These are phyloP conservation scores for Lophiostoma macrostomum DNA, from an alignment of 495 filamentous ascomycete species.

Conservation along the genomic window DNA sequence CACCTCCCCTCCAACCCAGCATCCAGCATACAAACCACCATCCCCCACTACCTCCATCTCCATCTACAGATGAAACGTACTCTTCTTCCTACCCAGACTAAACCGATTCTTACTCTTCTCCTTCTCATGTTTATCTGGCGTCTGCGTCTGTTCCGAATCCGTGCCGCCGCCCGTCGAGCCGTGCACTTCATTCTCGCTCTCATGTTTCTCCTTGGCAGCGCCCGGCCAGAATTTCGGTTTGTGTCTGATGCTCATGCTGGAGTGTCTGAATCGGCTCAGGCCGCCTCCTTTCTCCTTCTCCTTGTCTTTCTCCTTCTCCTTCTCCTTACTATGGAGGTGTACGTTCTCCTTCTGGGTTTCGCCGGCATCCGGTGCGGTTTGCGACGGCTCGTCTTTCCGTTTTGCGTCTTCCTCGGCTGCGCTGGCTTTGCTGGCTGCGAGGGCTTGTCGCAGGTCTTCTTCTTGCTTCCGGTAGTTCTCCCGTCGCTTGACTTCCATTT, in stretches of 20 bases:
- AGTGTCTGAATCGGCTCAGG: conserved; percentile 52
- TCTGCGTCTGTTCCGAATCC: neutral
- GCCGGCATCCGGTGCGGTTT: neutral
- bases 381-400: conserved; percentile 15
- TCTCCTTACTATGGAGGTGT: neutral
- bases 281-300: conserved; percentile 42
- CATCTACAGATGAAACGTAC: conserved; percentile 20
- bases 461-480: conserved; percentile 55
- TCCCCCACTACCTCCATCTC: too few relatives aligned
- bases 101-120: conserved; percentile 46
- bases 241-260: conserved; percentile 57
- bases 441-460: conserved; percentile 56
- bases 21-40: too few relatives aligned
- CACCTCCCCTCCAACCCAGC: too few relatives aligned
- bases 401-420: conserved; percentile 47
- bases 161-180: conserved; percentile 9
- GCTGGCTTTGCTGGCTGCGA: conserved; percentile 54
- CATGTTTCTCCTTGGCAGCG: conserved; percentile 29
- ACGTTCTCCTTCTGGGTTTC: neutral
- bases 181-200: conserved; percentile 6
- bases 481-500: conserved; percentile 51
- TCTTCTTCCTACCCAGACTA: conserved; percentile 60
- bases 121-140: conserved; percentile 29
- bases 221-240: conserved; percentile 46
- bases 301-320: conserved; percentile 33